Evolutionary conservation across 495 filamentous ascomycete genomes (phyloP).

Genomic region (Tuber magnatum): DNA sequence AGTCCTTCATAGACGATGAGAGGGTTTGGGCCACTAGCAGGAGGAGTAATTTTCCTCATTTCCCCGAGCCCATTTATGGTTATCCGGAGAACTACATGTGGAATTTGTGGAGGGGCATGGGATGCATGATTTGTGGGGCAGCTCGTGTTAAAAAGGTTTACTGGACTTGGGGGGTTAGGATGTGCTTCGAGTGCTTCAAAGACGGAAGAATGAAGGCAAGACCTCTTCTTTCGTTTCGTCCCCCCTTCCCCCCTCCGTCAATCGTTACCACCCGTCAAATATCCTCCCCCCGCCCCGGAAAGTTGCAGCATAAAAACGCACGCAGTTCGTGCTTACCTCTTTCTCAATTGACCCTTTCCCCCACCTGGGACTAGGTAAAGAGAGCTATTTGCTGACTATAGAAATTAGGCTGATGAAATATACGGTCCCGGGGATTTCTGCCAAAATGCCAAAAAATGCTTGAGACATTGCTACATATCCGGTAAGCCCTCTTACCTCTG

Average conservation of each 20-base stretch:
- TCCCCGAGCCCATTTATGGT: slow-evolving; percentile 29
- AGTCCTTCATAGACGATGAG: slow-evolving; percentile 33
- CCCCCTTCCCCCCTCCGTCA: not conserved
- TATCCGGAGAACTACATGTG: slow-evolving; percentile 33
- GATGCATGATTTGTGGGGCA: slow-evolving; percentile 29
- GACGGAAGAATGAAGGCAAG: slow-evolving; percentile 29
- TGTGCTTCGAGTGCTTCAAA: slow-evolving; percentile 30
- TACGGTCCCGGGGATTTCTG: slow-evolving; percentile 25
- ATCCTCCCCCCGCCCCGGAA: not conserved
- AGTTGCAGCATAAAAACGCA: not conserved
- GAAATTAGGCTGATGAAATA: slow-evolving; percentile 29
- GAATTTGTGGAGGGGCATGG: slow-evolving; percentile 32
- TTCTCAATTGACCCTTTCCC: not conserved
- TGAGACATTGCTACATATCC: slow-evolving; percentile 35
- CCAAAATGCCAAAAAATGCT: slow-evolving; percentile 22
- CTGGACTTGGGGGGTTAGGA: slow-evolving; percentile 35
- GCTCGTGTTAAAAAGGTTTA: slow-evolving; percentile 31
- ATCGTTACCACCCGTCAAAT: not conserved
- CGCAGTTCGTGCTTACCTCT: not conserved
- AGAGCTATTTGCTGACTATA: slow-evolving; percentile 5
- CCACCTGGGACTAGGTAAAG: not conserved
- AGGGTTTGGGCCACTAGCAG: slow-evolving; percentile 33
- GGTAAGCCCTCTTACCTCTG: slow-evolving; percentile 10
- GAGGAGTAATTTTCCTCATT: slow-evolving; percentile 28
- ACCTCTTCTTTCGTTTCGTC: not conserved